Evolutionary conservation across 1,284 basidiomycete genomes (phyloP).

Genomic region (Melampsora larici-populina): DNA sequence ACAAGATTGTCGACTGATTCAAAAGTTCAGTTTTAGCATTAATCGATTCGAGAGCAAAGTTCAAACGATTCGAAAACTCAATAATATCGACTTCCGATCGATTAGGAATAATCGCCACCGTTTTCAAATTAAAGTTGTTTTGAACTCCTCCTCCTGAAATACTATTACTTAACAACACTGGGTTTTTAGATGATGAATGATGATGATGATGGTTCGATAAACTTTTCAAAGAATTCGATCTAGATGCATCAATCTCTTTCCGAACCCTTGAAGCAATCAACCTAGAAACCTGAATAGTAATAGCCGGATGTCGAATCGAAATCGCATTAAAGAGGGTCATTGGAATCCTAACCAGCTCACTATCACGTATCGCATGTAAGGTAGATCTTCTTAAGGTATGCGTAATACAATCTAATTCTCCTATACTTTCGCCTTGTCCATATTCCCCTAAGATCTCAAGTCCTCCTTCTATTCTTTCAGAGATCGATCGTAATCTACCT

Average conservation of each 20-base stretch:
- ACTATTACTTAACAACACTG: no score
- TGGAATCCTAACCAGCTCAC: constrained; percentile 96
- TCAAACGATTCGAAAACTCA: constrained; percentile 81
- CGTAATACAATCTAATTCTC: constrained; percentile 95
- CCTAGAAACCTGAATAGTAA: constrained; percentile 88
- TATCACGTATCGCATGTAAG: constrained; percentile 95
- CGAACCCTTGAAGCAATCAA: constrained; percentile 90
- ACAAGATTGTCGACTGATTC: constrained; percentile 84
- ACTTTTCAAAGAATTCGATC: constrained; percentile 55
- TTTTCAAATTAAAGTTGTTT: constrained; percentile 90
- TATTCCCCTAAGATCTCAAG: constrained; percentile 87
- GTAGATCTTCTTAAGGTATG: constrained; percentile 82
- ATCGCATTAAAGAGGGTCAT: constrained; percentile 95
- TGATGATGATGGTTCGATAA: constrained; percentile 42
- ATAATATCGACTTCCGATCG: constrained; percentile 80
- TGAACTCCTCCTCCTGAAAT: constrained; percentile 57
- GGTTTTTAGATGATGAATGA: constrained; percentile 22
- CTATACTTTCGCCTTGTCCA: constrained; percentile 72
- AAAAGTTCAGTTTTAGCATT: constrained; percentile 83
- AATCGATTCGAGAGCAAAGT: constrained; percentile 76
- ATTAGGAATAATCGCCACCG: constrained; percentile 77
- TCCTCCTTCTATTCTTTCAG: constrained; percentile 63
- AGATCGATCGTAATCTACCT: constrained; percentile 79
- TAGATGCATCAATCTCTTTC: constrained; percentile 66
- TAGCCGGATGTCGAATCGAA: constrained; percentile 75